Conservation (phyloP, 306 rosid genomes). For the Ormosia semicastrata region DNA sequence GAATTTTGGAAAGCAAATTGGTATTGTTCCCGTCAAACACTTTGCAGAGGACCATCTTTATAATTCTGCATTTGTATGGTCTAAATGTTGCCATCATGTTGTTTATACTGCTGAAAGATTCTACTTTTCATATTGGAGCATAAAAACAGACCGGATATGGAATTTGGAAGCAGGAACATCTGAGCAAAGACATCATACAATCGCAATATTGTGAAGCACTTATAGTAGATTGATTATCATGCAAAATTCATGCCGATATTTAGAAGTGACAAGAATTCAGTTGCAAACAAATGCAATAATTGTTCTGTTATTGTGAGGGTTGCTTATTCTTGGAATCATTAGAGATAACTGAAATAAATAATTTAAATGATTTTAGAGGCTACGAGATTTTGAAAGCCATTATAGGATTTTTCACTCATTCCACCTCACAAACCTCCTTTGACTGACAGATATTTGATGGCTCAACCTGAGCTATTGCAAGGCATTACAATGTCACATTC, state of each 20-base stretch:
- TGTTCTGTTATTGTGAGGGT: neutral
- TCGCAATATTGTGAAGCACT: neutral
- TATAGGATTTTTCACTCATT: slow-evolving; percentile 1
- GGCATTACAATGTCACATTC: neutral
- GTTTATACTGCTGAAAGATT: neutral
- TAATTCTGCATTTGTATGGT: neutral
- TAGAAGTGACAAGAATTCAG: neutral
- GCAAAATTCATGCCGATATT: neutral
- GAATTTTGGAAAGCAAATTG: neutral
- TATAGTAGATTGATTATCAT: neutral
- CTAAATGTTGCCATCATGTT: neutral
- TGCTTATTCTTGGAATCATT: neutral
- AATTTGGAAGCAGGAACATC: neutral
- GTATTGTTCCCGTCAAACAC: neutral
- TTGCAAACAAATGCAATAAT: neutral
- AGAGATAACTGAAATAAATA: neutral
- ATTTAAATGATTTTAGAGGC: neutral
- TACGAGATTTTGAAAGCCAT: neutral
- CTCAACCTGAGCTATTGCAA: neutral
- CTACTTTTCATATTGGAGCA: neutral
- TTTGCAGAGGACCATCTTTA: neutral
- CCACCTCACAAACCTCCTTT: neutral
- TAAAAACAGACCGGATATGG: neutral
- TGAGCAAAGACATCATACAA: neutral
- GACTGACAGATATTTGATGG: neutral